Percentiles rank a stretch among this genome's conserved stretches.
Evolutionary conservation across 163 green algal species (phyloP).

Genomic region (Volvox carteri): DNA sequence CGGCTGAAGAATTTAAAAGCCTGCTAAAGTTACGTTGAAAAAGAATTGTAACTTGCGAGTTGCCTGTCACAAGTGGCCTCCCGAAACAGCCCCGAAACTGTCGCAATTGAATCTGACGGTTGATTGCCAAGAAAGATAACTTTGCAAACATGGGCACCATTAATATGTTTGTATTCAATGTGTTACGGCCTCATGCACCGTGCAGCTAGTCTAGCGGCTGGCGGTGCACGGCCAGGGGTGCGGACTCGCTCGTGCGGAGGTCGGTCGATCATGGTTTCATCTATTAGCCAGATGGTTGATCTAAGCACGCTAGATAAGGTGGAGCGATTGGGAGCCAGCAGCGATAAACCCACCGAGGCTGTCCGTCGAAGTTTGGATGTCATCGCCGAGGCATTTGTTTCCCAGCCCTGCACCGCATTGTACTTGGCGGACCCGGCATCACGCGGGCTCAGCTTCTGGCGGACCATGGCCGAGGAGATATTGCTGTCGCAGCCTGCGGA

Average conservation of each 20-base stretch:
- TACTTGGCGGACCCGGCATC: neutral
- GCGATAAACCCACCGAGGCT: neutral
- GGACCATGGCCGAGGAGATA: slow-evolving; percentile 1
- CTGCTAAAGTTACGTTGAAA: neutral
- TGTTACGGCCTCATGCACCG: neutral
- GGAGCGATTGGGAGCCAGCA: neutral
- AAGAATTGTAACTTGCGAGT: neutral
- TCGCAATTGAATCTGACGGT: neutral
- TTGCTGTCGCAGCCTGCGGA: neutral
- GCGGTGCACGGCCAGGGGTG: neutral
- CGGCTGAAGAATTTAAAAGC: neutral
- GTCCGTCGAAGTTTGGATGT: neutral
- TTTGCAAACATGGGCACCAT: neutral
- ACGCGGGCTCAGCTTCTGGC: slow-evolving; percentile 9
- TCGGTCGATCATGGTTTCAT: neutral
- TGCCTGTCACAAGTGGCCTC: neutral
- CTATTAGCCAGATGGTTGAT: neutral
- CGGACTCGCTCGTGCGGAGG: neutral
- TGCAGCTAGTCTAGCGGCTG: neutral
- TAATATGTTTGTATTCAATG: neutral
- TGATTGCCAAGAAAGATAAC: neutral
- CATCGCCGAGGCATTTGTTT: slow-evolving; percentile 1
- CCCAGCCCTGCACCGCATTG: neutral
- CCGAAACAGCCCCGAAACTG: slow-evolving; percentile 1
- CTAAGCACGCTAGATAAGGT: neutral